A percentile compares a stretch with the other conserved stretches of the same genome.
Conservation (phyloP, 2,329 filamentous ascomycete species). For the Colletotrichum sp. region DNA sequence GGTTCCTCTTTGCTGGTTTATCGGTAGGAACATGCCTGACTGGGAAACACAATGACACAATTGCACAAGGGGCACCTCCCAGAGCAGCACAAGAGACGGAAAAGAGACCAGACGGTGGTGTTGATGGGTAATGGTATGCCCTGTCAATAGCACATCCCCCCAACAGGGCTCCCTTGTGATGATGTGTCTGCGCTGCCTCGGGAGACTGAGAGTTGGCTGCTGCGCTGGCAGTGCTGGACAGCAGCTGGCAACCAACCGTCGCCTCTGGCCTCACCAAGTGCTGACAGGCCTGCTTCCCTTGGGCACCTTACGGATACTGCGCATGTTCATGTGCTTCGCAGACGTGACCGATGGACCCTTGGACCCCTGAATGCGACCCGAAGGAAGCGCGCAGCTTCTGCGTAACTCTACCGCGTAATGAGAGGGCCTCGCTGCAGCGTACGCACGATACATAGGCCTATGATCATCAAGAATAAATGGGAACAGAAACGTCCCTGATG, state of each 20-base stretch:
- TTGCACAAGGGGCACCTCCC: not conserved
- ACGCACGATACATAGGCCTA: not conserved
- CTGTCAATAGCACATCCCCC: not conserved
- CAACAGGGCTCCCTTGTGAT: not conserved
- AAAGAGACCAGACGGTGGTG: not conserved
- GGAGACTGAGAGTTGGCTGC: not conserved
- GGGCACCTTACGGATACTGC: not conserved
- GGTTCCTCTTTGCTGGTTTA: not conserved
- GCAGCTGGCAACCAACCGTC: not conserved
- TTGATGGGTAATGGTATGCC: not conserved
- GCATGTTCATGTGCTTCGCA: not conserved
- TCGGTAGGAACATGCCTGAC: not conserved
- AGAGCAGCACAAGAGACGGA: not conserved
- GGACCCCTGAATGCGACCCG: not conserved
- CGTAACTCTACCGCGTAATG: not conserved
- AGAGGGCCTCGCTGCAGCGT: not conserved
- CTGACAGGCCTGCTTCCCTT: not conserved
- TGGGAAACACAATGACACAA: constrained; percentile 2
- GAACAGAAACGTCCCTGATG: not conserved
- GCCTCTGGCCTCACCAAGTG: not conserved
- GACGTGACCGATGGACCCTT: constrained; percentile 2
- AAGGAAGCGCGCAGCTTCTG: not conserved
- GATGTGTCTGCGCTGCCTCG: not conserved
- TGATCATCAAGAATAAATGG: not conserved
- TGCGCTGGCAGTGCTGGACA: not conserved